Evolutionary conservation across 1,139 yeast species (phyloP).

Genomic region (Groenewaldozyma auringiensis): DNA sequence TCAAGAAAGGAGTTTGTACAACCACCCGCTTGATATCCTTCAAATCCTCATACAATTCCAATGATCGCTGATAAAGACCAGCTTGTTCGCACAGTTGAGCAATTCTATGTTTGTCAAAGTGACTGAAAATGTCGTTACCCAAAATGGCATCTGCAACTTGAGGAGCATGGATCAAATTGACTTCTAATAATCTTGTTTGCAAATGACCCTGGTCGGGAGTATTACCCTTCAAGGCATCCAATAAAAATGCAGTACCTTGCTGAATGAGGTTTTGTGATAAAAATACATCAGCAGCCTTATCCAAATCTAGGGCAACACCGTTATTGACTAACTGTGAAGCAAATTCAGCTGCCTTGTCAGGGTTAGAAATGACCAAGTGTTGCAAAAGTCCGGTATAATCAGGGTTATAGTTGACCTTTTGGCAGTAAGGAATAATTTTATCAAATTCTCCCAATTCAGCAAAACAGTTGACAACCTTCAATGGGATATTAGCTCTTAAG

Average conservation of each 20-base stretch:
- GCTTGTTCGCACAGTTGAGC: slow-evolving; percentile 92
- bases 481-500: slow-evolving; percentile 73
- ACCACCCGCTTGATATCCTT: slow-evolving; percentile 93
- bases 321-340: slow-evolving; percentile 75
- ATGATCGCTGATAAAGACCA: slow-evolving; percentile 87
- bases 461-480: slow-evolving; percentile 84
- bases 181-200: slow-evolving; percentile 91
- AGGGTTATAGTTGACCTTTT: slow-evolving; percentile 81
- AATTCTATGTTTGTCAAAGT: slow-evolving; percentile 87
- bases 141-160: slow-evolving; percentile 99
- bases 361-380: slow-evolving; percentile 81
- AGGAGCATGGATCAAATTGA: slow-evolving; percentile 90
- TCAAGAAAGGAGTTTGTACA: slow-evolving; percentile 77
- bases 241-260: slow-evolving; percentile 97
- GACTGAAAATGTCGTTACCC: slow-evolving; percentile 93
- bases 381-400: slow-evolving; percentile 87
- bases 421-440: slow-evolving; percentile 89
- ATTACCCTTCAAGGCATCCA: slow-evolving; percentile 93
- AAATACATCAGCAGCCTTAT: slow-evolving; percentile 86
- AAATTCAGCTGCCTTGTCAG: slow-evolving; percentile 98
- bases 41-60: slow-evolving; percentile 90
- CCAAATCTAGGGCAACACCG: slow-evolving; percentile 62
- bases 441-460: slow-evolving; percentile 97
- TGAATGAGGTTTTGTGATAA: slow-evolving; percentile 90
- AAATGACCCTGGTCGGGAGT: slow-evolving; percentile 92